These are phyloP conservation scores for Mycena galopus DNA, from an alignment of 768 basidiomycete genomes.

Conservation along the genomic window DNA sequence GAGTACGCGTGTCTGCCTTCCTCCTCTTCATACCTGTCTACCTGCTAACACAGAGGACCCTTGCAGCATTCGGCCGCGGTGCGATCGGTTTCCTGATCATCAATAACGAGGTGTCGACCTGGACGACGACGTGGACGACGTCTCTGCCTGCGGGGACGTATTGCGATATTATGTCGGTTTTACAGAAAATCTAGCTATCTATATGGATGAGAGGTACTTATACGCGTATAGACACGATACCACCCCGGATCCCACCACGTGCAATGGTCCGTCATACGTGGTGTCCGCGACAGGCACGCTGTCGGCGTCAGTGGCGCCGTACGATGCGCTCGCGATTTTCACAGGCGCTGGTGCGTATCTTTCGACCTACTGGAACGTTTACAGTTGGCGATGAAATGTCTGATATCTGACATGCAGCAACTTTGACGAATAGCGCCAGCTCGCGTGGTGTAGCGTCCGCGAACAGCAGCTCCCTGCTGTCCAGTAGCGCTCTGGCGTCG, in stretches of 20 bases:
- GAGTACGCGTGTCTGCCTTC: not conserved
- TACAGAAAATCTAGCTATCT: not conserved
- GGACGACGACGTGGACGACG: conserved; percentile 24
- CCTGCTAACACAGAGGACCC: not conserved
- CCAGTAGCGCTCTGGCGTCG: not conserved
- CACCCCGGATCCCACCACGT: conserved; percentile 8
- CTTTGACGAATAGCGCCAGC: not conserved
- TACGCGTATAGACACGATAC: conserved; percentile 25
- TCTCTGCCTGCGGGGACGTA: conserved; percentile 33
- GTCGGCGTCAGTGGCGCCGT: conserved; percentile 35
- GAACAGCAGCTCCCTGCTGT: not conserved
- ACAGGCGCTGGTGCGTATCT: conserved; percentile 2
- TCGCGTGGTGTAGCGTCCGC: not conserved
- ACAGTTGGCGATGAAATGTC: too few species aligned
- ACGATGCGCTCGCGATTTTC: conserved; percentile 37
- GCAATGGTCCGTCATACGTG: conserved; percentile 26
- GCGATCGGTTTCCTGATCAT: conserved; percentile 30
- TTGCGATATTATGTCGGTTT: conserved; percentile 36
- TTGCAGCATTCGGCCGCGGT: conserved; percentile 30
- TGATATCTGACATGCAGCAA: not conserved
- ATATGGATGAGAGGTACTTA: not conserved
- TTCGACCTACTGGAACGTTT: not conserved
- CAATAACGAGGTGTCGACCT: conserved; percentile 27
- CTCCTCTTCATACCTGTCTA: not conserved
- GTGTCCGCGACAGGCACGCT: conserved; percentile 32